Evolutionary conservation across 1,139 yeast genomes (phyloP).

Genomic region (Magnusiomyces clavatus): DNA sequence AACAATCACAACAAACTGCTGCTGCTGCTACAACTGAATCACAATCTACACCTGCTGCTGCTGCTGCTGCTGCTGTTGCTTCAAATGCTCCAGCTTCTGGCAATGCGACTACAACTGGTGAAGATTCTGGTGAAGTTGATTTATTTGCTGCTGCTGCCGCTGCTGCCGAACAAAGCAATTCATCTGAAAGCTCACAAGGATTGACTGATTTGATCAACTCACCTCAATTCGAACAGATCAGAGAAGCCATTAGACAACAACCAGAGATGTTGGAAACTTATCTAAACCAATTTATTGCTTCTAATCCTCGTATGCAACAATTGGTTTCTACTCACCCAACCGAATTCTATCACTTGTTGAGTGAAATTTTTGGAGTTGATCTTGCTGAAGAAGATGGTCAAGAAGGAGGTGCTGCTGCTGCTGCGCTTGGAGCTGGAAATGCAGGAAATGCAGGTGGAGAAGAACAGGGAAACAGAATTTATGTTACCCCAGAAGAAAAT

Average conservation of each 20-base stretch:
- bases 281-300: slow-evolving; percentile 72
- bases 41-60: slow-evolving; percentile 21
- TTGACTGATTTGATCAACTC: slow-evolving; percentile 32
- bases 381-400: slow-evolving; percentile 33
- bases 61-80: slow-evolving; percentile 29
- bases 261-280: slow-evolving; percentile 86
- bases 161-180: slow-evolving; percentile 36
- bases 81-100: slow-evolving; percentile 54
- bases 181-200: slow-evolving; percentile 24
- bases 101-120: slow-evolving; percentile 22
- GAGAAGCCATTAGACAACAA: slow-evolving; percentile 74
- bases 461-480: slow-evolving; percentile 40
- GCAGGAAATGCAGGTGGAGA: slow-evolving; percentile 34
- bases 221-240: slow-evolving; percentile 51
- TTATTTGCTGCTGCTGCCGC: slow-evolving; percentile 71
- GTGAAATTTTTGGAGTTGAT: slow-evolving; percentile 33
- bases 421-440: slow-evolving; percentile 25
- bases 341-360: slow-evolving; percentile 64
- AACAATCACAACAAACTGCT: slow-evolving; percentile 23
- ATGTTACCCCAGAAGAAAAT: slow-evolving; percentile 75
- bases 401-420: slow-evolving; percentile 33
- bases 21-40: slow-evolving; percentile 21
- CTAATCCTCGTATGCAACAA: slow-evolving; percentile 80
- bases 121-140: slow-evolving; percentile 43
- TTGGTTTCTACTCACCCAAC: slow-evolving; percentile 77